Conservation (phyloP, 2,329 filamentous ascomycete genomes). For the Neonectria hederae region DNA sequence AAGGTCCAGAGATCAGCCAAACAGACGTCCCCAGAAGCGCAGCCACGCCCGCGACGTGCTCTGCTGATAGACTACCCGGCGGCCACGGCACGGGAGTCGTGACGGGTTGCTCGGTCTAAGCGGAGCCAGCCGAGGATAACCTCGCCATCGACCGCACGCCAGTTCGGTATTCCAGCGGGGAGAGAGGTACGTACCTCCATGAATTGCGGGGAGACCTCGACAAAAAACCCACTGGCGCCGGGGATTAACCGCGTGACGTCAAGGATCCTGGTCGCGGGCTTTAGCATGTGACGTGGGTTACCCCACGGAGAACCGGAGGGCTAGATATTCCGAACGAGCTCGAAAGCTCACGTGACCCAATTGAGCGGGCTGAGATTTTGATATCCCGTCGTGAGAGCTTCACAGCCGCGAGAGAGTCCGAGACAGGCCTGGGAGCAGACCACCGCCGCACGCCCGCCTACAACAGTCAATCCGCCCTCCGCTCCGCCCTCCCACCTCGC, state of each 20-base stretch:
- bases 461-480: background rate
- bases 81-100: background rate
- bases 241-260: constrained; percentile 44
- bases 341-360: constrained; percentile 25
- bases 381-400: constrained; percentile 28
- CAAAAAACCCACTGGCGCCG: constrained; percentile 27
- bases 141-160: constrained; percentile 4
- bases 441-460: constrained; percentile 36
- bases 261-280: constrained; percentile 11
- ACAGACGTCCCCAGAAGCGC: background rate
- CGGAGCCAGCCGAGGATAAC: constrained; percentile 29
- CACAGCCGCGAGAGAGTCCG: constrained; percentile 21
- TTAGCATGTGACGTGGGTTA: constrained; percentile 37
- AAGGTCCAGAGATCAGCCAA: background rate
- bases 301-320: constrained; percentile 20
- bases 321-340: constrained; percentile 7
- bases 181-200: background rate
- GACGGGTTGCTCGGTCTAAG: constrained; percentile 16
- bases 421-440: constrained; percentile 29
- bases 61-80: background rate
- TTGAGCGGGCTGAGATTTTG: constrained; percentile 39
- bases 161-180: constrained; percentile 6
- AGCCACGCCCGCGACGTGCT: background rate
- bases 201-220: constrained; percentile 22
- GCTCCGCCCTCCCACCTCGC: constrained; percentile 31